Evolutionary conservation across 2,329 filamentous ascomycete species (phyloP).

Genomic region (Paracoccidioides lutzii): DNA sequence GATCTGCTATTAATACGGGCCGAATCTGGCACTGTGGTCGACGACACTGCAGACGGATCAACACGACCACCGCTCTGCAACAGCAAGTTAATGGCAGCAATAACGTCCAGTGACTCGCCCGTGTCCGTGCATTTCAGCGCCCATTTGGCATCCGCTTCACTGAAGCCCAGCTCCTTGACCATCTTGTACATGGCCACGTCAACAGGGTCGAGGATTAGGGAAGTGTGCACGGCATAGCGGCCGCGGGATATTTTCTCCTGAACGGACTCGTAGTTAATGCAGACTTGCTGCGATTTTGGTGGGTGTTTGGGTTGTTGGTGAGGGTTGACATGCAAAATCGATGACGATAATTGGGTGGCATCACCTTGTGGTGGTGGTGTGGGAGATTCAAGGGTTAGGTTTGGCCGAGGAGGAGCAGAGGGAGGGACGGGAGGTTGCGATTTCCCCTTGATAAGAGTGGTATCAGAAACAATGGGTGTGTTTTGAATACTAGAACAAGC

Average conservation of each 20-base stretch:
- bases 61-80: conserved; percentile 24
- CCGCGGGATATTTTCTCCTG: conserved; percentile 12
- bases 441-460: not conserved
- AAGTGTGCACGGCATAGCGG: conserved; percentile 15
- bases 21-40: not conserved
- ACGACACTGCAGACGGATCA: conserved; percentile 7
- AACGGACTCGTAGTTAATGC: not conserved
- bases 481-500: not conserved
- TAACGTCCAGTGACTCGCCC: conserved; percentile 45
- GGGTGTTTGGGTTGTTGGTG: not conserved
- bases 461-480: not conserved
- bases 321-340: not conserved
- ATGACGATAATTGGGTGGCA: not conserved
- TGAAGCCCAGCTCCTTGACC: conserved; percentile 47
- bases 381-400: not conserved
- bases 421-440: not conserved
- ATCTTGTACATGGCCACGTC: conserved; percentile 45
- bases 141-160: conserved; percentile 40
- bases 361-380: not conserved
- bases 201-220: conserved; percentile 38
- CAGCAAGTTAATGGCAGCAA: conserved; percentile 45
- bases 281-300: conserved; percentile 3
- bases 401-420: not conserved
- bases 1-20: conserved; percentile 10
- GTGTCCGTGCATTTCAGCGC: conserved; percentile 48